A percentile compares a stretch with the other conserved stretches of the same genome.
Evolutionary conservation across 192 early-diverging fungal genomes (phyloP).

Genomic region (Linnemannia zychae): DNA sequence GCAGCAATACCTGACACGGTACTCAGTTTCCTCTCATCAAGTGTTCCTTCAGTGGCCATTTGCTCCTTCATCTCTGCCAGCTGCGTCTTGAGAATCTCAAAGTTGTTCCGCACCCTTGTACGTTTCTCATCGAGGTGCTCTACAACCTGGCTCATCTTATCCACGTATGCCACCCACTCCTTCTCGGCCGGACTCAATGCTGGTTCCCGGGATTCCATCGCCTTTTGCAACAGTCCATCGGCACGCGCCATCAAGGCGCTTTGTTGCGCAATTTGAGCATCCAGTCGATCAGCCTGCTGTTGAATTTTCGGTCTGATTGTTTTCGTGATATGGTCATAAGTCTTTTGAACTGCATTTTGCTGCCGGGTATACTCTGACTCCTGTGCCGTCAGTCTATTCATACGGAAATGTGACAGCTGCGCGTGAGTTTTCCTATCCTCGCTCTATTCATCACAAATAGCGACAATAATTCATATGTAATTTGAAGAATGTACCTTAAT

Average conservation of each 20-base stretch:
- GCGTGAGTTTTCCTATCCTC: slow-evolving; percentile 13
- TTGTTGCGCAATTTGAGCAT: slow-evolving; percentile 58
- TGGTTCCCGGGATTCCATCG: slow-evolving; percentile 73
- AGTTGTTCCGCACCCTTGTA: slow-evolving; percentile 34
- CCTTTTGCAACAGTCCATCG: slow-evolving; percentile 72
- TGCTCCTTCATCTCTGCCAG: slow-evolving; percentile 21
- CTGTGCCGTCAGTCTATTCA: slow-evolving; percentile 52
- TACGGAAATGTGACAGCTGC: neutral
- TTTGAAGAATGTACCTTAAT: slow-evolving; percentile 20
- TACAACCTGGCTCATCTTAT: slow-evolving; percentile 19
- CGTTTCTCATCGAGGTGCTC: slow-evolving; percentile 31
- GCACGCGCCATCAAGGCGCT: slow-evolving; percentile 62
- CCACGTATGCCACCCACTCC: slow-evolving; percentile 61
- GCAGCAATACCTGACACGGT: too few species aligned
- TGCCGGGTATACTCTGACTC: slow-evolving; percentile 61
- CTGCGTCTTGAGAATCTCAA: slow-evolving; percentile 33
- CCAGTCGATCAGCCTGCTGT: slow-evolving; percentile 57
- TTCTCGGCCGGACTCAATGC: slow-evolving; percentile 71
- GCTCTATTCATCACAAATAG: neutral
- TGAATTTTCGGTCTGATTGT: slow-evolving; percentile 58
- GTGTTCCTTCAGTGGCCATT: neutral
- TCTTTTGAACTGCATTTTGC: slow-evolving; percentile 54
- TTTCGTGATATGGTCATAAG: slow-evolving; percentile 57
- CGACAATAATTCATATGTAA: neutral
- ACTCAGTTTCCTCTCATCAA: neutral